Base-by-base conservation (phyloP, 2,329 filamentous ascomycete genomes). In the Diaporthe aspalathi region DNA sequence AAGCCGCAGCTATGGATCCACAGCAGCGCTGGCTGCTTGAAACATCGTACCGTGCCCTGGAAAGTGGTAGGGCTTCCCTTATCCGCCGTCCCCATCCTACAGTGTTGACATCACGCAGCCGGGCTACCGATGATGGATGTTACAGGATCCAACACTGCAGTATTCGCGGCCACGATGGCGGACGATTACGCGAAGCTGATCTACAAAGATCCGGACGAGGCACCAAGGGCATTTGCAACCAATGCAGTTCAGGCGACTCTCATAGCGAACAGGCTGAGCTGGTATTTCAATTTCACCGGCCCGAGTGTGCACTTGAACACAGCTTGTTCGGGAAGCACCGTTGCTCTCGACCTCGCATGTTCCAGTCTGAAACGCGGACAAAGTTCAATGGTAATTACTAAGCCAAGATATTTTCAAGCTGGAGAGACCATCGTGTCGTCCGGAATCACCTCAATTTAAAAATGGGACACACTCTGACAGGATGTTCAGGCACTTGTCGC, bases 251-350 rank as follows among this genome's bases (percentile, higher is more conserved):
- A 16, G 32, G 75, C 24, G 6, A 76, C 76, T 1, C 81, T 80
- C 38, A 75, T 79, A 1, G 52, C 83, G 0, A 85, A 85, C 70
- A 78, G 83, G 1, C 74, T 83, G 11, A 82, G 80, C 47, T 85
- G 80, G 78, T 83, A 78, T 67, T 84, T 82, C 47, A 78, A 84
- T 63, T 72, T 82, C 47, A 74, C 73, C 6, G 82, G 82, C 0
- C 78, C 81, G 0, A 82, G 79, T 71, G 75, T 81, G 50, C 79
- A 80, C 16, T 72, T 83, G 14, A 78, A 83, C 62, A 81, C 82
- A 14, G 82, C 80, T 11, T 84, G 82, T 71, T 83, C 81, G 5
- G n/a, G 11, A 2, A 24, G n/a, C n/a, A 5, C 9, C 8, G 9
- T 49, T 9, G 20, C 45, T 8, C 4, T 22, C 6, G 20, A 22